phyloP scores from a whole-genome alignment of 345 rosid genomes.

The Populus davidiana region DNA sequence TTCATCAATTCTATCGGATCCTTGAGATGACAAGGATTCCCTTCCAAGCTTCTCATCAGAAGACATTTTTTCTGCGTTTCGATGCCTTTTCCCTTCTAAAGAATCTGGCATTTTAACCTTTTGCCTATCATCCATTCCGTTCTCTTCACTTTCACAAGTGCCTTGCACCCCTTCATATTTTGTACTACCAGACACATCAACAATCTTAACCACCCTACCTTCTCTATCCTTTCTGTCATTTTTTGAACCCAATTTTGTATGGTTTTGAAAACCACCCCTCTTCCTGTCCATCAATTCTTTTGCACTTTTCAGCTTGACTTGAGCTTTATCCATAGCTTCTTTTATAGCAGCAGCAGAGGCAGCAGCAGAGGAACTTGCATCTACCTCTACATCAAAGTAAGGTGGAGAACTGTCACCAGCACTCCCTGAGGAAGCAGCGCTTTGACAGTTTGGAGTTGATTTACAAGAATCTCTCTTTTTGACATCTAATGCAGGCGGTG shows the following conservation, averaged over 20 bases:
- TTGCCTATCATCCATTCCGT: constrained; percentile 29
- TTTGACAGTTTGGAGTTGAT: constrained; percentile 34
- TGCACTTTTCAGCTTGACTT: constrained; percentile 64
- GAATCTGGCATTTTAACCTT: constrained; percentile 28
- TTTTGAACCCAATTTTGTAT: constrained; percentile 29
- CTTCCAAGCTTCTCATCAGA: constrained; percentile 38
- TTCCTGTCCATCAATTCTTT: constrained; percentile 69
- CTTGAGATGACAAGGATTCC: constrained; percentile 43
- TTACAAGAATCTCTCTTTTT: constrained; percentile 33
- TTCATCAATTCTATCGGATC: constrained; percentile 37
- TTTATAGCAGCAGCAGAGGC: constrained; percentile 68
- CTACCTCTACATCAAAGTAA: constrained; percentile 90
- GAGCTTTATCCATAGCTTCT: constrained; percentile 81
- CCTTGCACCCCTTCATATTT: constrained; percentile 21
- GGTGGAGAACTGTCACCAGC: constrained; percentile 52
- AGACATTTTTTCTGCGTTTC: constrained; percentile 21
- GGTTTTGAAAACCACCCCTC: constrained; percentile 42
- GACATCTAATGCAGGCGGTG: constrained; percentile 53
- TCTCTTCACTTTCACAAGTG: constrained; percentile 21
- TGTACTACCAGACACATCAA: constrained; percentile 8
- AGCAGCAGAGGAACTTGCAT: constrained; percentile 74
- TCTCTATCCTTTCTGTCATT: constrained; percentile 34
- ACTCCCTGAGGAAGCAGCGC: constrained; percentile 41
- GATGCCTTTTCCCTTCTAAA: constrained; percentile 21
- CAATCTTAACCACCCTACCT: constrained; percentile 26